Conservation (phyloP, 768 basidiomycete genomes). For the Termitomyces sp. region DNA sequence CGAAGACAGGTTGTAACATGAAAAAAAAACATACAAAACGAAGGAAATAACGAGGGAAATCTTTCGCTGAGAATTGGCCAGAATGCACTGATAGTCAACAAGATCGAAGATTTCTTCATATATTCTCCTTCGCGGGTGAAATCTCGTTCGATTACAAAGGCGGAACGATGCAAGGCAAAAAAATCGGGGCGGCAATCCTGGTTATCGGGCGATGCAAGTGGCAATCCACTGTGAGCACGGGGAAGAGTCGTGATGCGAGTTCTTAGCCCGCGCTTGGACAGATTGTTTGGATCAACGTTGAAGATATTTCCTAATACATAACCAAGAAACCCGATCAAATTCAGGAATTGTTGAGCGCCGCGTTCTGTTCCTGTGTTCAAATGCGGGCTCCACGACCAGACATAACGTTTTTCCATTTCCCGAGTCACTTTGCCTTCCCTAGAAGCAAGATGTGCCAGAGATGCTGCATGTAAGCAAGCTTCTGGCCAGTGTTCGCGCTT, state of each 20-base stretch:
- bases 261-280: no score
- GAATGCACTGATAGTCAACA: neutral
- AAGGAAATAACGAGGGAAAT: no score
- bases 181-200: neutral
- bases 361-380: neutral
- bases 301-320: neutral
- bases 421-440: neutral
- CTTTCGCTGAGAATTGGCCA: neutral
- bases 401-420: neutral
- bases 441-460: neutral
- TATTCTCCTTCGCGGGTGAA: neutral
- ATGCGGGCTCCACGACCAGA: neutral
- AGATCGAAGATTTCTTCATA: neutral
- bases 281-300: neutral
- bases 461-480: neutral
- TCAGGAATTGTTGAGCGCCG: neutral
- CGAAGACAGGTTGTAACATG: no score
- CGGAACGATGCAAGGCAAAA: neutral
- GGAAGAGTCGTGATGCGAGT: no score
- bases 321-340: neutral
- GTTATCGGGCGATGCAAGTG: neutral
- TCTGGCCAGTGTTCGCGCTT: neutral
- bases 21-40: no score
- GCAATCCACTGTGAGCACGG: no score
- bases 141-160: neutral